Conservation (phyloP, 768 basidiomycete species). For the Rhodotorula paludigena region DNA sequence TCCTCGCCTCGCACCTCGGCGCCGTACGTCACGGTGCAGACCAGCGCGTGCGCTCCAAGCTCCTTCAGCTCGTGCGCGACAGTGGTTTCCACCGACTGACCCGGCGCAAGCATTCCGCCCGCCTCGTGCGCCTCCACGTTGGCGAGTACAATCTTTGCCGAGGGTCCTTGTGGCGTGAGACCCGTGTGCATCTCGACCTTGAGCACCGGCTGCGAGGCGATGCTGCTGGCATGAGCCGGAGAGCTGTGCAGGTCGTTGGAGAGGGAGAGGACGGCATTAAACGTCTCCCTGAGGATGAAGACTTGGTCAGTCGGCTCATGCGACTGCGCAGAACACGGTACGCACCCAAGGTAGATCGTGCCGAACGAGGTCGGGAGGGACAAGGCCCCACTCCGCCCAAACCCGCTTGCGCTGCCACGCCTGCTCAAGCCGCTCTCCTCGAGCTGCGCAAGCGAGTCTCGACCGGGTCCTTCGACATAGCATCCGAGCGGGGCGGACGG, state of each 20-base stretch:
- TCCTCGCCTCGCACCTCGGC: constrained; percentile 51
- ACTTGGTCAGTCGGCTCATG: not conserved
- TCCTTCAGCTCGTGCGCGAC: constrained; percentile 90
- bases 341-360: constrained; percentile 68
- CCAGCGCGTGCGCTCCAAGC: constrained; percentile 81
- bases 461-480: not conserved
- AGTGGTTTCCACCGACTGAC: constrained; percentile 60
- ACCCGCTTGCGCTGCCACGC: not conserved
- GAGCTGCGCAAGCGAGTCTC: not conserved
- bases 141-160: constrained; percentile 35
- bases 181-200: constrained; percentile 82
- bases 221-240: constrained; percentile 66
- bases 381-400: constrained; percentile 50
- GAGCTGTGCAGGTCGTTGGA: constrained; percentile 47
- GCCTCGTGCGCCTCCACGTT: not conserved
- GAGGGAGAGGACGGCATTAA: constrained; percentile 72
- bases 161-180: constrained; percentile 60
- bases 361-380: constrained; percentile 79
- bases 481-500: not conserved
- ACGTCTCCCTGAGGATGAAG: constrained; percentile 56
- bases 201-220: constrained; percentile 55
- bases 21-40: constrained; percentile 75
- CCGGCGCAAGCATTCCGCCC: constrained; percentile 50
- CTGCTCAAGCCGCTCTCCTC: too few species aligned
- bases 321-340: not conserved